Percentiles rank a stretch among this genome's conserved stretches.
phyloP scores from a whole-genome alignment of 2,329 filamentous ascomycete genomes.

The Colletotrichum liriopes region DNA sequence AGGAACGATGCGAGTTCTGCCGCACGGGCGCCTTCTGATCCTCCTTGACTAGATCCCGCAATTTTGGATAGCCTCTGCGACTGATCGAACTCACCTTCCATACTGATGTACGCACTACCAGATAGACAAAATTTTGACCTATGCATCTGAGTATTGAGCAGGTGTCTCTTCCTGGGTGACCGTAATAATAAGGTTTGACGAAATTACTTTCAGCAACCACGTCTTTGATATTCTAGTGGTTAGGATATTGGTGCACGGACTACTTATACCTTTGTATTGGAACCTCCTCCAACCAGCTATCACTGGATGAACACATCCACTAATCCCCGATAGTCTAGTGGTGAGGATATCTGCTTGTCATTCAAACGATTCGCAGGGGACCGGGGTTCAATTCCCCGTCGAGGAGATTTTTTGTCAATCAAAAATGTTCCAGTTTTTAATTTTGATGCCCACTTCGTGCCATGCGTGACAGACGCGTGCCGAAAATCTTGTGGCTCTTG shows the following conservation, averaged over 20 bases:
- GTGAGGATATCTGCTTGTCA: conserved; percentile 43
- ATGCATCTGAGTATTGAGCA: no score
- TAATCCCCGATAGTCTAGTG: conserved; percentile 41
- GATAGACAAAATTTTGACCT: no score
- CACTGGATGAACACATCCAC: conserved; percentile 11
- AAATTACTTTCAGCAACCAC: not conserved
- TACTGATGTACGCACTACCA: no score
- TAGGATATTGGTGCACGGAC: conserved; percentile 20
- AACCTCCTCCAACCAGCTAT: not conserved
- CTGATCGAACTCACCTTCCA: no score
- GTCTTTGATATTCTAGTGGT: conserved; percentile 13
- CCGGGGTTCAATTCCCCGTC: conserved; percentile 43
- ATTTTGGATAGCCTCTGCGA: no score
- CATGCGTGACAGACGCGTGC: not conserved
- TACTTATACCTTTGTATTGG: no score
- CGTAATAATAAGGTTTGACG: not conserved
- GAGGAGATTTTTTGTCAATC: conserved; percentile 17
- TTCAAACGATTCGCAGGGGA: conserved; percentile 29
- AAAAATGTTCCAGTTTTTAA: not conserved
- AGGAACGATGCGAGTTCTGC: no score
- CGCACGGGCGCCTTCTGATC: no score
- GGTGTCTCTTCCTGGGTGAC: no score
- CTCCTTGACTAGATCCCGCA: no score
- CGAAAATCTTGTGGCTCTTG: not conserved
- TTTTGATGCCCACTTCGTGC: not conserved